Percentiles rank a stretch among this genome's conserved stretches.
Conservation (phyloP, 2,329 filamentous ascomycete species). For the Penicillium sclerotigenum region DNA sequence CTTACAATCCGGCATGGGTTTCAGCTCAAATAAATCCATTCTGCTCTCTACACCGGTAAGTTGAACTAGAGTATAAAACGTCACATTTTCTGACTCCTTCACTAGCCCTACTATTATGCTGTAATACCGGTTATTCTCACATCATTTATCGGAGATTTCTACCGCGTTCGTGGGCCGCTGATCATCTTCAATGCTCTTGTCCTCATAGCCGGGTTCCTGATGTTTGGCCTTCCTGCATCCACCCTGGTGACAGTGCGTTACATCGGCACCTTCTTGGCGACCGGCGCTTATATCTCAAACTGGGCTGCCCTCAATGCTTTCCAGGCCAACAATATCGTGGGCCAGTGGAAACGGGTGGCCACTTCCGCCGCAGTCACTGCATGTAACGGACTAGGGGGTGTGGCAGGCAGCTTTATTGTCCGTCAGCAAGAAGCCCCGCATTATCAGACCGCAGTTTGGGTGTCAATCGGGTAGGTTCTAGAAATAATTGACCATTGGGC, state of each 20-base stretch:
- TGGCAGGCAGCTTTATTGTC: conserved; percentile 66
- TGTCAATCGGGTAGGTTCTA: conserved; percentile 54
- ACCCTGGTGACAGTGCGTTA: conserved; percentile 60
- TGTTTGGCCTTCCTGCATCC: conserved; percentile 58
- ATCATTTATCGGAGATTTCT: conserved; percentile 60
- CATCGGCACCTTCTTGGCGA: conserved; percentile 63
- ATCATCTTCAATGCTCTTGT: conserved; percentile 63
- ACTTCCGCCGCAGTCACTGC: conserved; percentile 60
- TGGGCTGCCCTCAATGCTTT: conserved; percentile 66
- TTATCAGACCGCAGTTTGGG: conserved; percentile 65
- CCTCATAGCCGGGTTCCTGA: conserved; percentile 61
- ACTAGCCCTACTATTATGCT: conserved; percentile 62
- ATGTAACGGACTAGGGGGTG: conserved; percentile 61
- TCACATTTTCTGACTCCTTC: background rate
- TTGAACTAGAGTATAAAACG: background rate
- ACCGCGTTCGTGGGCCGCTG: conserved; percentile 58
- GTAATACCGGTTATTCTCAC: conserved; percentile 62
- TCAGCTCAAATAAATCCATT: conserved; percentile 53
- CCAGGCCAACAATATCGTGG: conserved; percentile 60
- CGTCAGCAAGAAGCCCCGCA: conserved; percentile 58
- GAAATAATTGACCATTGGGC: background rate
- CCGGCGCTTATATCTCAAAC: conserved; percentile 66
- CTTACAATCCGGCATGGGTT: conserved; percentile 55
- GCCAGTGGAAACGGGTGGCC: conserved; percentile 64
- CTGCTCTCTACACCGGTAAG: conserved; percentile 58